phyloP scores from a whole-genome alignment of 1,139 yeast genomes.

The Blastobotrys persicus region DNA sequence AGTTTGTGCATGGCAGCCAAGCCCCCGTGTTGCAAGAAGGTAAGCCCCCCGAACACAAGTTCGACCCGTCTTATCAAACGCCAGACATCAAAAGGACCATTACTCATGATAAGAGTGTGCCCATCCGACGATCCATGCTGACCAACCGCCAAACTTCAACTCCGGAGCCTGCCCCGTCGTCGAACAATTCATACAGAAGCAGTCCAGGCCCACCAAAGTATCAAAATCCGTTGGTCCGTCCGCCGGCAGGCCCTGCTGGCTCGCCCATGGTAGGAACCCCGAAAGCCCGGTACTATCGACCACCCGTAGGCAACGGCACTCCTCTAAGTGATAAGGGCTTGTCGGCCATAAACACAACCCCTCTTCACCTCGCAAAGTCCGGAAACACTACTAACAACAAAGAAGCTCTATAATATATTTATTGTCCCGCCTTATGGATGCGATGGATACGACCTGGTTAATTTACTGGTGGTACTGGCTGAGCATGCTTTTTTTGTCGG shows the following conservation, averaged over 20 bases:
- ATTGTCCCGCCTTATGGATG: too few species aligned
- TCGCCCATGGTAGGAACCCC: constrained; percentile 7
- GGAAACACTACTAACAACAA: neutral
- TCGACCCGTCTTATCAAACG: constrained; percentile 9
- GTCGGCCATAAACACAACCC: constrained; percentile 6
- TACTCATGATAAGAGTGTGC: constrained; percentile 8
- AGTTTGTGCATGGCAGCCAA: constrained; percentile 16
- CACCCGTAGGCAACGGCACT: neutral
- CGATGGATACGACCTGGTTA: too few species aligned
- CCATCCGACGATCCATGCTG: neutral
- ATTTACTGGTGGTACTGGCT: too few species aligned
- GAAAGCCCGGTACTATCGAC: neutral
- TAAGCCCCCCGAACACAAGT: constrained; percentile 8
- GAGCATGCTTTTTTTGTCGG: too few species aligned
- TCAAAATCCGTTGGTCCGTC: neutral
- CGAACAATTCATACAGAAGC: neutral
- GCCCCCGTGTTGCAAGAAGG: constrained; percentile 11
- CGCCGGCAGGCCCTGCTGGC: constrained; percentile 2
- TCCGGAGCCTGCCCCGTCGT: neutral
- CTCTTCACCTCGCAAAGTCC: neutral
- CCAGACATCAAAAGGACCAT: constrained; percentile 12
- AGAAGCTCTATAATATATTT: too few species aligned
- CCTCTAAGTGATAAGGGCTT: constrained; percentile 7
- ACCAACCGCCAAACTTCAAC: neutral
- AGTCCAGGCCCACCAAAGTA: neutral